A percentile compares a stretch with the other conserved stretches of the same genome.
Conservation (phyloP, 352 stramenopile species). For the Phytophthora pseudosyringae region DNA sequence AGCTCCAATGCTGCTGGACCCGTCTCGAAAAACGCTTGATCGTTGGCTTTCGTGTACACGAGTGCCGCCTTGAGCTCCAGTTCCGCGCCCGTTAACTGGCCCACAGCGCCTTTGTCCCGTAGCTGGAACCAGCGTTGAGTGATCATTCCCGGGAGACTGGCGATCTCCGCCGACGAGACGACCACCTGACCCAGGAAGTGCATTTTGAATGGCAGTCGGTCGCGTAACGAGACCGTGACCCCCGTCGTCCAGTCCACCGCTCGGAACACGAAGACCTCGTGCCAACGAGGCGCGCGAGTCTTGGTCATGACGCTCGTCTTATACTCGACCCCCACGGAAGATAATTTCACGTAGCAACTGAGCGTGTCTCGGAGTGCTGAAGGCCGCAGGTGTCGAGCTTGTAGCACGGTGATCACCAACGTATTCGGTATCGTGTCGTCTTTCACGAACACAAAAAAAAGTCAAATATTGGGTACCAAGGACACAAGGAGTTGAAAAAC, state of each 20-base stretch:
- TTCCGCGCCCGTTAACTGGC: slow-evolving; percentile 48
- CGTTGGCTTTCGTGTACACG: slow-evolving; percentile 70
- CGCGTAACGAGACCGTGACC: slow-evolving; percentile 70
- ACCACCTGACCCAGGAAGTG: slow-evolving; percentile 68
- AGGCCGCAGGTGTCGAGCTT: slow-evolving; percentile 57
- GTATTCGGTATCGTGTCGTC: slow-evolving; percentile 77
- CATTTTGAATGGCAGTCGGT: slow-evolving; percentile 80
- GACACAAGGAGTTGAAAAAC: not conserved
- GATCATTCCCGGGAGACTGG: slow-evolving; percentile 59
- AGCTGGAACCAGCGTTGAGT: slow-evolving; percentile 69
- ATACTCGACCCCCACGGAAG: slow-evolving; percentile 64
- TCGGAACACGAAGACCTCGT: slow-evolving; percentile 81
- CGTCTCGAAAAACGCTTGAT: slow-evolving; percentile 40
- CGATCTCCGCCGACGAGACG: slow-evolving; percentile 63
- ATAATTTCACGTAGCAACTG: slow-evolving; percentile 79
- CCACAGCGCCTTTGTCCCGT: slow-evolving; percentile 47
- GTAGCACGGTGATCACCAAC: slow-evolving; percentile 73
- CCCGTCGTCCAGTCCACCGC: slow-evolving; percentile 69
- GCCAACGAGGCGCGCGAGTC: slow-evolving; percentile 71
- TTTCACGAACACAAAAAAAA: not conserved
- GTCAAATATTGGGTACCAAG: not conserved
- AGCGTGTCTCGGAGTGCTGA: slow-evolving; percentile 60
- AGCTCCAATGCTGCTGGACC: slow-evolving; percentile 23
- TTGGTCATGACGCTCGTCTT: slow-evolving; percentile 78
- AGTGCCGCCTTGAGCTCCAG: slow-evolving; percentile 77